Evolutionary conservation across 805 yeast species (phyloP), one percentile per base, ranked within the genome.

Genomic region (Dipodascus albidus): DNA sequence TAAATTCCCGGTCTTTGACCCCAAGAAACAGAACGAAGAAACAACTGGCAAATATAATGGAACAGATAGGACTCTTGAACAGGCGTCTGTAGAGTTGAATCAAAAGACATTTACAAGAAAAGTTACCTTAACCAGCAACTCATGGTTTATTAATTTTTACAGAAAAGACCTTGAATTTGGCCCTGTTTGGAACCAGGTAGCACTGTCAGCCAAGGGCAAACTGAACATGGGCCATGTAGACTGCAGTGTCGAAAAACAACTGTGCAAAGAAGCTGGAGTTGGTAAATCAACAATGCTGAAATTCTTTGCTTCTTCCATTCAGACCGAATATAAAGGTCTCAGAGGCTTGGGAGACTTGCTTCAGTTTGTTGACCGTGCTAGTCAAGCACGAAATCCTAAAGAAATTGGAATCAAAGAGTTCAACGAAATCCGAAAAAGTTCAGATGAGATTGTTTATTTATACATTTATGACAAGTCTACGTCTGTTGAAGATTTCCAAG

Each of bases 221-320:
- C 57, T 72, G 50, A 69, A 71, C 51, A 63, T 72, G 11, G 76
- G 71, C 17, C 71, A 68, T 31, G 68, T 72, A 44, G 67, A 72
- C 59, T 72, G 76, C 52, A 69, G 67, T 48, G 60, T 53, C 33
- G 59, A 69, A 47, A 47, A 54, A 19, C 53, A 59, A 23, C 56
- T 68, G 14, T 72, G 76, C 59, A 56, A 58, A 14, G 64, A 58
- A 15, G 64, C 62, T 17, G 63, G 61, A 15, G 56, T 72, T 11
- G 55, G 51, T 9, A 57, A 57, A 22, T 11, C 44, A 6, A 11
- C 44, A 3, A n/a, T 38, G 44, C 44, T 38, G 14, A 38, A 38
- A 19, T 38, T 38, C 20, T 38, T 38, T 38, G 44, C 44, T 4
- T 38, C 44, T 17, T 38, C 61, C n/a, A 58, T 58, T 48, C 60